phyloP scores from a whole-genome alignment of 2,329 filamentous ascomycete species.

The Aspergillus pseudotamarii region DNA sequence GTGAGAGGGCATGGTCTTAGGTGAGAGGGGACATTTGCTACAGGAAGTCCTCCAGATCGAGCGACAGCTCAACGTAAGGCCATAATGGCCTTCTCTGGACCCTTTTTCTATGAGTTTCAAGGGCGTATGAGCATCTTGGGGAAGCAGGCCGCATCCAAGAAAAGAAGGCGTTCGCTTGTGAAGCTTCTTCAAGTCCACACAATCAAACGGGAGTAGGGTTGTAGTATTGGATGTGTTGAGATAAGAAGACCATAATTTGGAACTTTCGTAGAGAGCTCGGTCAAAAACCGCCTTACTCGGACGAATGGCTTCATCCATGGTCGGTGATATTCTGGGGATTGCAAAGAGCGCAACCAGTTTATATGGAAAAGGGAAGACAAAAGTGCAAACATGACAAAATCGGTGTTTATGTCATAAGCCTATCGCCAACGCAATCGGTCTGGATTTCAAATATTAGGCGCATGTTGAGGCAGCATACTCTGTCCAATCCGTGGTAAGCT shows the following conservation, averaged over 20 bases:
- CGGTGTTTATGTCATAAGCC: no score
- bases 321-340: no score
- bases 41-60: constrained; percentile 1
- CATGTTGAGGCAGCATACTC: no score
- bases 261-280: no score
- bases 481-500: no score
- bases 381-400: no score
- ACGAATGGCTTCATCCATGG: no score
- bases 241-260: constrained; percentile 3
- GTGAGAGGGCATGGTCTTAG: neutral
- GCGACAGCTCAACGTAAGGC: neutral
- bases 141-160: neutral
- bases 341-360: no score
- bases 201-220: neutral
- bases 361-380: no score
- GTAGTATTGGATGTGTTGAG: neutral
- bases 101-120: neutral
- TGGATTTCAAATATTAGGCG: no score
- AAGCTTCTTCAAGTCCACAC: neutral
- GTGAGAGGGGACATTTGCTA: neutral
- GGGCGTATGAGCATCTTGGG: neutral
- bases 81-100: neutral
- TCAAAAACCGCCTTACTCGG: no score
- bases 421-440: no score
- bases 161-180: neutral